These are phyloP conservation scores for Aurantiochytrium sp. DNA, from an alignment of 108 stramenopile species.

Conservation along the genomic window DNA sequence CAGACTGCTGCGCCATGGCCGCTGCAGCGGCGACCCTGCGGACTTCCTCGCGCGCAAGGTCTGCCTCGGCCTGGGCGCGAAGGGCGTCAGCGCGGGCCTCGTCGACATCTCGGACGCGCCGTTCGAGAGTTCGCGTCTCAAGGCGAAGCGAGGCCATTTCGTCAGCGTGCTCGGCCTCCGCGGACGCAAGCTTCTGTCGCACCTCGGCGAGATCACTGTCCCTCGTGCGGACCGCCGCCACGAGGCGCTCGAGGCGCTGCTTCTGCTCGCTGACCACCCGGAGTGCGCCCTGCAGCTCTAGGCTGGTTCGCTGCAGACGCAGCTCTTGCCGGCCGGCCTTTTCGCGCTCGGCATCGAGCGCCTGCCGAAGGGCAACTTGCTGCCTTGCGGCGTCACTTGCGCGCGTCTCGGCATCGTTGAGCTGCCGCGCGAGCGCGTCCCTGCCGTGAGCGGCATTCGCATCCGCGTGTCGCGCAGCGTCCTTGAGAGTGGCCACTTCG, in stretches of 20 bases:
- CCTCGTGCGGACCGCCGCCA: background rate
- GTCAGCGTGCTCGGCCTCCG: background rate
- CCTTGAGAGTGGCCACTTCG: background rate
- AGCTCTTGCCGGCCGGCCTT: background rate
- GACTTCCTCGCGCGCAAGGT: background rate
- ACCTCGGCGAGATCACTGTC: background rate
- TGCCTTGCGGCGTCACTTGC: background rate
- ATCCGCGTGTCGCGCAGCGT: background rate
- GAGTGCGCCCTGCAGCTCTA: background rate
- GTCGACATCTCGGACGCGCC: background rate
- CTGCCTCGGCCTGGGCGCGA: background rate
- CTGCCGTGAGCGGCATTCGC: background rate
- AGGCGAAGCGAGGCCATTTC: background rate
- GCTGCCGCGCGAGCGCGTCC: background rate
- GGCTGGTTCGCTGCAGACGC: background rate
- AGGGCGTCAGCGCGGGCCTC: background rate
- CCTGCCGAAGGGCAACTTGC: background rate
- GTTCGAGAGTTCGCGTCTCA: background rate
- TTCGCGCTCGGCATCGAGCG: background rate
- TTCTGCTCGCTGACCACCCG: background rate
- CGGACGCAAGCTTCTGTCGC: background rate
- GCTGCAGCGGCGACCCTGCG: background rate
- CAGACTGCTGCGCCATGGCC: background rate
- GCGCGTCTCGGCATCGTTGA: background rate
- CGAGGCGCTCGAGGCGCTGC: background rate